phyloP scores from a whole-genome alignment of 768 basidiomycete species.

The Tulasnella calospora region DNA sequence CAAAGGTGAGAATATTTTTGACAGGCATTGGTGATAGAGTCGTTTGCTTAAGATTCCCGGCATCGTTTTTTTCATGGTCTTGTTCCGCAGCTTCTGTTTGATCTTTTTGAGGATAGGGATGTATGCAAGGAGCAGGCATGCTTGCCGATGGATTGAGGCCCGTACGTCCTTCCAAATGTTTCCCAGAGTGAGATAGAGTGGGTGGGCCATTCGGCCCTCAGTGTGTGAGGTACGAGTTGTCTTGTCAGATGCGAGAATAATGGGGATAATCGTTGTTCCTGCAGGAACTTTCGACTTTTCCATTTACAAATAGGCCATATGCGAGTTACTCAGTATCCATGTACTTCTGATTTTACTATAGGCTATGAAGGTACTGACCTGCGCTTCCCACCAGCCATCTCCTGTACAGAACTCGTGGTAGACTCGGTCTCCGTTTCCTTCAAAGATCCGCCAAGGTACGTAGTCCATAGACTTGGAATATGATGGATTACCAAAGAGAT shows the following conservation, averaged over 20 bases:
- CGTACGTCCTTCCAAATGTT: conserved; percentile 9
- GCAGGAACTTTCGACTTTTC: not conserved
- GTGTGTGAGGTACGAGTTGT: conserved; percentile 23
- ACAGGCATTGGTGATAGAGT: not conserved
- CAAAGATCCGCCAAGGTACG: not conserved
- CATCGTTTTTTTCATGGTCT: not conserved
- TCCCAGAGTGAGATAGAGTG: conserved; percentile 22
- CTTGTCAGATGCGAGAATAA: conserved; percentile 25
- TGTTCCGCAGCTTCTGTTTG: not conserved
- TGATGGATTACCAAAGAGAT: not conserved
- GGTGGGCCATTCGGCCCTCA: conserved; percentile 9
- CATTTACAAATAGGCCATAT: not conserved
- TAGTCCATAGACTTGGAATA: not conserved
- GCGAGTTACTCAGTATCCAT: not conserved
- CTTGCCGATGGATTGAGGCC: not conserved
- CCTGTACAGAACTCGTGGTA: not conserved
- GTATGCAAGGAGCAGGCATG: not conserved
- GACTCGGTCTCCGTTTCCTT: not conserved
- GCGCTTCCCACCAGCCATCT: not conserved
- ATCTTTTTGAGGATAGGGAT: not conserved
- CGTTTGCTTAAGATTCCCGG: not conserved
- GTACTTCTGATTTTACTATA: not conserved
- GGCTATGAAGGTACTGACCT: not conserved
- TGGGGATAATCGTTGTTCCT: conserved; percentile 20
- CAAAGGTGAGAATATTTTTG: not conserved